Conservation (phyloP, 768 basidiomycete genomes). For the Aureoboletus auriporus region DNA sequence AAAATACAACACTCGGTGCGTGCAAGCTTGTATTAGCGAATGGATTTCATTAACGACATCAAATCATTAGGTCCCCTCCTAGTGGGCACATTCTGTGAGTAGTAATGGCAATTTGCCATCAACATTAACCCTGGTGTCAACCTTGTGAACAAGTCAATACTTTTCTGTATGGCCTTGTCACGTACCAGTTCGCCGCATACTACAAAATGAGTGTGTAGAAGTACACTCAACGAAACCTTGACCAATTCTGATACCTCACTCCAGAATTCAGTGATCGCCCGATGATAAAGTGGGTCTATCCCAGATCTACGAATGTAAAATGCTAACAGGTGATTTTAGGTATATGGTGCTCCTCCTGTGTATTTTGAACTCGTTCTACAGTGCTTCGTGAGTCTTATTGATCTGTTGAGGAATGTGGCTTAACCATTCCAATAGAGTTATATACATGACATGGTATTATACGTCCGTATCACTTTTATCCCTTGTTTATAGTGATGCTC, state of each 20-base stretch:
- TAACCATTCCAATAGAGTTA: neutral
- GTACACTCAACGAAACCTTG: neutral
- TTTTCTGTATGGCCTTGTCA: conserved; percentile 38
- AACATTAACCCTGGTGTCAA: neutral
- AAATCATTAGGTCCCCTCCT: conserved; percentile 8
- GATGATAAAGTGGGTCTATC: neutral
- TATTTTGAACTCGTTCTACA: conserved; percentile 11
- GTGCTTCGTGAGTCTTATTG: conserved; percentile 4
- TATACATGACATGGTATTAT: conserved; percentile 12
- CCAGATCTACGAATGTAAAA: neutral
- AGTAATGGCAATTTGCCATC: neutral
- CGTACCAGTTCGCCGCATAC: conserved; percentile 38
- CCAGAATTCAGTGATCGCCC: conserved; percentile 10
- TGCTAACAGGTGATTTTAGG: neutral
- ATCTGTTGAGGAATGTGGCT: neutral
- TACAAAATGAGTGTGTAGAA: conserved; percentile 16
- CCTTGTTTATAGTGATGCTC: neutral
- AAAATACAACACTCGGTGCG: neutral
- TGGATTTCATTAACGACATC: neutral
- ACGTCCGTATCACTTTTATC: neutral
- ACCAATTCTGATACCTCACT: neutral
- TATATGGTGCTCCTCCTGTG: conserved; percentile 9
- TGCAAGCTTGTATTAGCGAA: neutral
- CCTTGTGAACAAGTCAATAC: conserved; percentile 7
- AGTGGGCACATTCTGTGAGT: conserved; percentile 11